Conservation (phyloP, 2,329 filamentous ascomycete genomes). For the Ophiostoma sp. region DNA sequence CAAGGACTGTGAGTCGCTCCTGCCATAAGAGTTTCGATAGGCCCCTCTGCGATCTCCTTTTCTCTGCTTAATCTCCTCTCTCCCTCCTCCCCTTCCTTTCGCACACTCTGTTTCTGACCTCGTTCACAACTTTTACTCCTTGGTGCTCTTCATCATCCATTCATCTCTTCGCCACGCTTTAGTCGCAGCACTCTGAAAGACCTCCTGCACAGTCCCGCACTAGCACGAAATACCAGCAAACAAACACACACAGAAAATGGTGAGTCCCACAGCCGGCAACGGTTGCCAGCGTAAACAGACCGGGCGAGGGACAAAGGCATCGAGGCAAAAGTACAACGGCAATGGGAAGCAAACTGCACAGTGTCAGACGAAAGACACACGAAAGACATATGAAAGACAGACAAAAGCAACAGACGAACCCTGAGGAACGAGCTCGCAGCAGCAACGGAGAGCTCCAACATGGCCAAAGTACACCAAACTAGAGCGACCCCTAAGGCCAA, state of each 20-base stretch:
- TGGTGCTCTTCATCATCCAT: background rate
- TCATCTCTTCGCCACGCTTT: background rate
- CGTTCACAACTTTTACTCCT: background rate
- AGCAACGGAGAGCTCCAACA: background rate
- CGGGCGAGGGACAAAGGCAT: background rate
- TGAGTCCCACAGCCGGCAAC: slow-evolving; percentile 10
- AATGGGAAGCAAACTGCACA: background rate
- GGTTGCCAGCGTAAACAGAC: background rate
- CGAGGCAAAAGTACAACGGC: background rate
- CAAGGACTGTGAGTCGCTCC: slow-evolving; percentile 8
- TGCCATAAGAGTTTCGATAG: slow-evolving; percentile 13
- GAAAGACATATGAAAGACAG: background rate
- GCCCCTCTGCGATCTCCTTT: slow-evolving; percentile 6
- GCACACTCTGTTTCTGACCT: background rate
- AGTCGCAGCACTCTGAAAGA: background rate
- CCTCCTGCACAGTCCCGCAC: slow-evolving; percentile 7
- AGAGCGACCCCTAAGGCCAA: background rate
- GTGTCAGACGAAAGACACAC: too few species aligned
- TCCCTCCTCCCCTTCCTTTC: background rate
- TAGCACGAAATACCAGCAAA: slow-evolving; percentile 6
- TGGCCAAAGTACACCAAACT: background rate
- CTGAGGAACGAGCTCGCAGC: too few species aligned
- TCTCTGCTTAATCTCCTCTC: slow-evolving; percentile 6
- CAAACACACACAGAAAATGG: background rate
- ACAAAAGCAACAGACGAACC: background rate